phyloP scores from a whole-genome alignment of 352 stramenopile genomes.

The Phytophthora pini region DNA sequence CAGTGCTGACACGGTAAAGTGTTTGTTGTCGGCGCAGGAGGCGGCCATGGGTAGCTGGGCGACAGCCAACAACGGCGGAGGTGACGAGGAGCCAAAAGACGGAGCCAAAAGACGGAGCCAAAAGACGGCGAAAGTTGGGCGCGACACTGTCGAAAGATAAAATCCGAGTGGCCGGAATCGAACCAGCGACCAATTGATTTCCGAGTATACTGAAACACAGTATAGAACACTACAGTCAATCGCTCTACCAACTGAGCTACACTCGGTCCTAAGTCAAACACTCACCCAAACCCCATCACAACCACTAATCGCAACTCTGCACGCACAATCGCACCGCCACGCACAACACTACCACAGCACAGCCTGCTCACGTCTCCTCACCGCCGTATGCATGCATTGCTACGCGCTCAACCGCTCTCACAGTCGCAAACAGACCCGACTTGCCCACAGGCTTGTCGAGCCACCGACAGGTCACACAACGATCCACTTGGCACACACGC shows the following conservation, averaged over 20 bases:
- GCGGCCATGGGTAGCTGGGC: too few relatives aligned
- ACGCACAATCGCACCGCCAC: neutral
- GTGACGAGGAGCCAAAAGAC: neutral
- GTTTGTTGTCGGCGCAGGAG: too few relatives aligned
- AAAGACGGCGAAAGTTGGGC: neutral
- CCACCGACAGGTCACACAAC: neutral
- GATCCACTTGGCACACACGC: neutral
- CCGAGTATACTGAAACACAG: neutral
- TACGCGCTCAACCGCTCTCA: neutral
- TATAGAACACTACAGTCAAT: constrained; percentile 1
- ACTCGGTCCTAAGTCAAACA: neutral
- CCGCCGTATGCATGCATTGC: neutral
- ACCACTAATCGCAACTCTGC: too few relatives aligned
- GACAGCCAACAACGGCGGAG: neutral
- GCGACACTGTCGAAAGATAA: neutral
- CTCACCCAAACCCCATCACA: neutral
- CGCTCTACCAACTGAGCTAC: neutral
- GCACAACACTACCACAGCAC: neutral
- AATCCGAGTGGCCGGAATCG: neutral
- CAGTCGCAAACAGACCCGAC: neutral
- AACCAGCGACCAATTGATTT: constrained; percentile 1
- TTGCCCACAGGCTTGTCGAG: neutral
- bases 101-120: too few relatives aligned
- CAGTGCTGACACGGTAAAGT: too few relatives aligned
- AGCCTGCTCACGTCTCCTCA: neutral